Percentiles rank a stretch among this genome's conserved stretches.
Conservation (phyloP, 257 asterid species). For the Solanum commersonii region DNA sequence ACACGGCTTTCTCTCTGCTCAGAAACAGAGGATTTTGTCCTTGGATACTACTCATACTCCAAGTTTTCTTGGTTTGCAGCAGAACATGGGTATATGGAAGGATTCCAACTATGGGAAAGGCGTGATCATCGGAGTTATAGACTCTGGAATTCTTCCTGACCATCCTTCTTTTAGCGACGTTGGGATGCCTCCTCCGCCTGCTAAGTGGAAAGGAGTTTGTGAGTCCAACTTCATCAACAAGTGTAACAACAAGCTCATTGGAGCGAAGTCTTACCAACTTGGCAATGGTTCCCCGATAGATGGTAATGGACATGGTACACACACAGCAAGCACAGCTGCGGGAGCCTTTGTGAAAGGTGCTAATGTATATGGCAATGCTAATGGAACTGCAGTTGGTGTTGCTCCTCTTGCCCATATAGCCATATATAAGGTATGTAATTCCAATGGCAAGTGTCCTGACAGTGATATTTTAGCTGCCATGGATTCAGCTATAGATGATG, state of each 20-base stretch:
- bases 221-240: neutral
- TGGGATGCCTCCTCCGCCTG: conserved; percentile 44
- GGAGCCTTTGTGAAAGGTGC: conserved; percentile 46
- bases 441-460: conserved; percentile 2
- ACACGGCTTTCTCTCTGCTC: conserved; percentile 19
- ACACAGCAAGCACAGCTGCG: conserved; percentile 39
- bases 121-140: conserved; percentile 38
- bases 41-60: too few relatives aligned
- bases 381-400: conserved; percentile 40
- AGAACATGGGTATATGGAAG: conserved; percentile 35
- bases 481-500: conserved; percentile 40
- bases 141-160: conserved; percentile 24
- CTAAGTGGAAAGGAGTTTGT: conserved; percentile 41
- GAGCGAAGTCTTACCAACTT: conserved; percentile 10
- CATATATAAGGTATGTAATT: conserved; percentile 22
- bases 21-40: conserved; percentile 5
- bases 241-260: conserved; percentile 48
- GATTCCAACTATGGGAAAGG: conserved; percentile 42
- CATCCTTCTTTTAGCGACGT: conserved; percentile 48
- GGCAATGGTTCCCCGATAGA: conserved; percentile 12
- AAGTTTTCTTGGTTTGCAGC: conserved; percentile 1
- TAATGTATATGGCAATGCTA: conserved; percentile 27
- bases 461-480: conserved; percentile 27
- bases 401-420: conserved; percentile 58
- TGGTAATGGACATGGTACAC: conserved; percentile 38